A percentile compares a stretch with the other conserved stretches of the same genome.
phyloP scores from a whole-genome alignment of 2,329 filamentous ascomycete species.

The Arthrinium puccinioides region DNA sequence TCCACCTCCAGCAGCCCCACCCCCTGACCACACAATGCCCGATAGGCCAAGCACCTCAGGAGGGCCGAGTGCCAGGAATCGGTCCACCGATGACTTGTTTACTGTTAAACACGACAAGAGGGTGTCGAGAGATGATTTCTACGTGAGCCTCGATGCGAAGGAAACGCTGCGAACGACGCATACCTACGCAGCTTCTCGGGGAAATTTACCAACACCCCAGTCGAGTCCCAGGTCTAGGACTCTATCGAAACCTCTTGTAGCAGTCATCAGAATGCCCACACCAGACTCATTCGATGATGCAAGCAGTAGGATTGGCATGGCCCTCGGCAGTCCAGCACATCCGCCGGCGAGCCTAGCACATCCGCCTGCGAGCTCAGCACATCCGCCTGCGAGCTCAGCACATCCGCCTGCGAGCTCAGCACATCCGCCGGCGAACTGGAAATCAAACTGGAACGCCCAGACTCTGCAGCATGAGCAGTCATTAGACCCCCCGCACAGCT shows the following conservation, averaged over 20 bases:
- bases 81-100: conserved; percentile 16
- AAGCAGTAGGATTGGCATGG: conserved; percentile 58
- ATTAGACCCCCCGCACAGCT: conserved; percentile 8
- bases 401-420: too few relatives aligned
- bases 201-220: conserved; percentile 33
- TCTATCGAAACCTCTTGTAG: conserved; percentile 19
- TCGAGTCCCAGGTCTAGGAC: conserved; percentile 28
- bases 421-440: conserved; percentile 26
- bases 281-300: conserved; percentile 30
- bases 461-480: too few relatives aligned
- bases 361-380: too few relatives aligned
- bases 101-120: conserved; percentile 29
- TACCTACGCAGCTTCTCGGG: background rate
- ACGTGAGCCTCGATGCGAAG: conserved; percentile 22
- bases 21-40: conserved; percentile 19
- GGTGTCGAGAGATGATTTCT: conserved; percentile 37
- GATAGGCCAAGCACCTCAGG: conserved; percentile 35
- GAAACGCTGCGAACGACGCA: background rate
- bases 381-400: too few relatives aligned
- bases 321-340: conserved; percentile 69
- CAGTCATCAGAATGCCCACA: conserved; percentile 30
- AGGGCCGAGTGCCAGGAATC: conserved; percentile 23
- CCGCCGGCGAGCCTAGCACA: too few relatives aligned
- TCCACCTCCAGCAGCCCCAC: too few relatives aligned
- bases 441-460: conserved; percentile 10